phyloP scores from a whole-genome alignment of 768 basidiomycete species.

The Tricholoma flavovirens region DNA sequence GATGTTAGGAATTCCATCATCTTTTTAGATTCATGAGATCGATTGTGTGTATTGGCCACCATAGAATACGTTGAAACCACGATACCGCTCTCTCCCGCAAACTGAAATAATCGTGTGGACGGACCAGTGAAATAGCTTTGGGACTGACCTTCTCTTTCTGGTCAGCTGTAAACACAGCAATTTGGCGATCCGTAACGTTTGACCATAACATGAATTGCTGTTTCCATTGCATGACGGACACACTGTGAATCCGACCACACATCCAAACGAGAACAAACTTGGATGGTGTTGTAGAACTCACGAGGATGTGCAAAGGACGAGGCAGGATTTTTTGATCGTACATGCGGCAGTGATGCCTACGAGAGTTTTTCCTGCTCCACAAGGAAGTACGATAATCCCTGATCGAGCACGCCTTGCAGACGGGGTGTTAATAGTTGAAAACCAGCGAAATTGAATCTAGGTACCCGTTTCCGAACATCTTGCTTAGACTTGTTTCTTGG shows the following conservation, averaged over 20 bases:
- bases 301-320: conserved; percentile 97
- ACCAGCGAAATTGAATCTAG: conserved; percentile 14
- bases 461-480: conserved; percentile 99
- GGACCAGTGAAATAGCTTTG: not conserved
- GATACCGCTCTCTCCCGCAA: conserved; percentile 94
- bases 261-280: not conserved
- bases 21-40: conserved; percentile 98
- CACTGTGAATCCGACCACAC: conserved; percentile 35
- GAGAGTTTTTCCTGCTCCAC: conserved; percentile 97
- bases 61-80: conserved; percentile 99
- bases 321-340: conserved; percentile 97
- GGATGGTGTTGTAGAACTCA: conserved; percentile 37
- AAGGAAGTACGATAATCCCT: conserved; percentile 97
- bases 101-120: conserved; percentile 41
- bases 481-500: conserved; percentile 96
- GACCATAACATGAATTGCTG: conserved; percentile 99
- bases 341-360: conserved; percentile 99
- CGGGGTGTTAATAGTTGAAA: conserved; percentile 7
- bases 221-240: conserved; percentile 98
- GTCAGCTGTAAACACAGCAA: conserved; percentile 95
- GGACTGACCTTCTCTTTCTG: conserved; percentile 86
- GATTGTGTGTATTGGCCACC: conserved; percentile 97
- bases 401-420: conserved; percentile 84
- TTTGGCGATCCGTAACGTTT: conserved; percentile 93
- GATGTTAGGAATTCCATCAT: conserved; percentile 99